Evolutionary conservation across 225 moss, liverwort and hornwort genomes (phyloP), one percentile per base, ranked within the genome.

Genomic region (Bryum argenteum): DNA sequence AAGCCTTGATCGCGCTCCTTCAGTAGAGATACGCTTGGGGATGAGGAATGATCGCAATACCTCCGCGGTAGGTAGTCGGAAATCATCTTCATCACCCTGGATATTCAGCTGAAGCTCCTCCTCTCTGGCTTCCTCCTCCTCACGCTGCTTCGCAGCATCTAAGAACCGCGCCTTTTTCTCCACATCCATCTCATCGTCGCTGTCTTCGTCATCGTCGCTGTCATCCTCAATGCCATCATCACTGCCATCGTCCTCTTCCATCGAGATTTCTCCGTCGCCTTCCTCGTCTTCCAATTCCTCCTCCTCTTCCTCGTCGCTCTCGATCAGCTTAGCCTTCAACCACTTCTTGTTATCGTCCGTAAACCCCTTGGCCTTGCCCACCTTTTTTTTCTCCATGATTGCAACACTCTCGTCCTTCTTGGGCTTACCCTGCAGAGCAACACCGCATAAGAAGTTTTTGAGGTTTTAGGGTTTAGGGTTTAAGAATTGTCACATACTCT

Each of bases 91-190:
- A 65, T 98, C 94, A 48, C 84, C 94, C 81, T 91, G 90, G 39
- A 98, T 94, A 69, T 98, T 98, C 13, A 98, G 82, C 77, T 98
- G 91, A 92, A 98, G 82, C 72, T 90, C 91, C 80, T 98, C 94
- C 63, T 89, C 89, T 75, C 81, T 81, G 2, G 98, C 94, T 50
- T 94, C 88, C 72, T 88, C 86, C 66, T 74, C 91, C 58, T 98
- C 98, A 15, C 72, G 86, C 48, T 71, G 74, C 52, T 84, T 95
- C 66, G 79, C 78, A 58, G 87, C 91, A 79, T 94, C 94, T 51
- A 93, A 56, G 70, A 85, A 78, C 37, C 98, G 81, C 8, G 98
- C 75, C 44, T 94, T 94, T 68, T 91, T 98, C 85, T 98, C 98
- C 67, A 94, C 94, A 20, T 88, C 98, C 84, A 94, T 52, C 58